Percentiles rank a stretch among this genome's conserved stretches.
Conservation (phyloP, 139 green algal genomes). For the Chlorella sorokiniana region DNA sequence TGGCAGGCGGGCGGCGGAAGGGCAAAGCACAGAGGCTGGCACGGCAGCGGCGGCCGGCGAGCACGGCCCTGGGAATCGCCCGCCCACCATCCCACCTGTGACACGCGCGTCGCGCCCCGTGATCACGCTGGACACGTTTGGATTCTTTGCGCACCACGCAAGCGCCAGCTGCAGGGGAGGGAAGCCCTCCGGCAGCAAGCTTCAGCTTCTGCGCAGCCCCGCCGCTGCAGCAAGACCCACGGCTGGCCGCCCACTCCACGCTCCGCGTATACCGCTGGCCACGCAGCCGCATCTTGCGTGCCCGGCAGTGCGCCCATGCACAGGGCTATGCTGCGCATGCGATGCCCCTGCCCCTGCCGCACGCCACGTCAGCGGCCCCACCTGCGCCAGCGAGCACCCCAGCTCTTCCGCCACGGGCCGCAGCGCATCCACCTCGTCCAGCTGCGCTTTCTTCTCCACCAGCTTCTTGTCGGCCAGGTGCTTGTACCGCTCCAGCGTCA, state of each 20-base stretch:
- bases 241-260: no score
- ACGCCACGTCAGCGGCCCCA: background rate
- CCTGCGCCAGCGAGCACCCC: constrained; percentile 68
- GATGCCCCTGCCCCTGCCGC: no score
- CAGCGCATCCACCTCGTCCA: constrained; percentile 63
- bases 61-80: no score
- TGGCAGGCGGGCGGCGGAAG: background rate
- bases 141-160: constrained; percentile 81
- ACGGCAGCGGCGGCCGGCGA: background rate
- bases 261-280: no score
- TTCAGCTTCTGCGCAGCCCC: background rate
- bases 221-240: background rate
- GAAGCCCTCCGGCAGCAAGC: background rate
- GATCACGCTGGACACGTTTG: constrained; percentile 79
- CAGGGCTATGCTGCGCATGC: background rate
- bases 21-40: no score
- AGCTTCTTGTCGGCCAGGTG: constrained; percentile 23
- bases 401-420: constrained; percentile 76
- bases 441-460: constrained; percentile 49
- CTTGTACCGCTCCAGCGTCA: constrained; percentile 75
- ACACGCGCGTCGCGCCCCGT: constrained; percentile 71
- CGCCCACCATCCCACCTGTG: constrained; percentile 49
- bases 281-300: no score
- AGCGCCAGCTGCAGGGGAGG: constrained; percentile 55
- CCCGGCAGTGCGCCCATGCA: background rate